Conservation (phyloP, 2,329 filamentous ascomycete genomes). For the Cladosporium sp. region DNA sequence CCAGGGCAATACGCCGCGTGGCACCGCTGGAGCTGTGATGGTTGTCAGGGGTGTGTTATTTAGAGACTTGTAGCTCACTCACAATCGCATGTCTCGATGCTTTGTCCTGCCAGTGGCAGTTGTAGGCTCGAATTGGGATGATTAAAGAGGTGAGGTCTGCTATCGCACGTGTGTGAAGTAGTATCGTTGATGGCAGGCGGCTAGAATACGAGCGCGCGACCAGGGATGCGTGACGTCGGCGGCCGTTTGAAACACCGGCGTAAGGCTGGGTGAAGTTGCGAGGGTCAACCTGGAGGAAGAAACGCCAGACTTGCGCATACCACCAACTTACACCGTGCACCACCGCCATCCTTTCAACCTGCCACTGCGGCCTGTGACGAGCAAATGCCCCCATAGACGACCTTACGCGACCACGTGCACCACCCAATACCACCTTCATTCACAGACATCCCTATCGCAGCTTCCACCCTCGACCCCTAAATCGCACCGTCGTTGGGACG, state of each 20-base stretch:
- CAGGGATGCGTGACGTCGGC: constrained; percentile 7
- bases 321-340: not conserved
- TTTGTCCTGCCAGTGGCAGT: not conserved
- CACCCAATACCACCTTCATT: not conserved
- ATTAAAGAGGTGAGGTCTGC: not conserved
- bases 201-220: not conserved
- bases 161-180: not conserved
- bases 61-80: not conserved
- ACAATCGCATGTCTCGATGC: constrained; percentile 13
- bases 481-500: not conserved
- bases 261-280: constrained; percentile 2
- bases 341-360: not conserved
- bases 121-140: not conserved
- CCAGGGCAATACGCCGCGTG: constrained; percentile 50
- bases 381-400: constrained; percentile 16
- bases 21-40: constrained; percentile 25
- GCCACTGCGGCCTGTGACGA: constrained; percentile 11
- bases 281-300: not conserved
- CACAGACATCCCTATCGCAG: not conserved
- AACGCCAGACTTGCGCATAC: constrained; percentile 3
- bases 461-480: constrained; percentile 3
- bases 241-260: not conserved
- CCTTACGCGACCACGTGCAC: constrained; percentile 9
- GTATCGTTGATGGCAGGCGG: not conserved
- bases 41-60: not conserved